These are phyloP conservation scores for Lotmaria passim DNA, from an alignment of 208 protist species.

Conservation along the genomic window DNA sequence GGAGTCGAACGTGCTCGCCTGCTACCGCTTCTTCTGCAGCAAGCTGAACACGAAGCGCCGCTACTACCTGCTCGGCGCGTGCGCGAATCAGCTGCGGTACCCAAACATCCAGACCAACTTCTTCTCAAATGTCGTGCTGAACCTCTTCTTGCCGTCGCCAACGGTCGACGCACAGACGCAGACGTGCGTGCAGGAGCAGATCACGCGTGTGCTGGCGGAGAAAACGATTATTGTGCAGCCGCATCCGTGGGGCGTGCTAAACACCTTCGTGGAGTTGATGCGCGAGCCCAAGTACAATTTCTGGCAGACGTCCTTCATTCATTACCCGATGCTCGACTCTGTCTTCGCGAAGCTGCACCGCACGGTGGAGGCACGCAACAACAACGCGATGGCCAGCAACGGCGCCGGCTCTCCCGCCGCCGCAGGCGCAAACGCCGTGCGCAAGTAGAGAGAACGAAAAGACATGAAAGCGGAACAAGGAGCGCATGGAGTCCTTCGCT, in stretches of 20 bases:
- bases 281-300: slow-evolving; percentile 95
- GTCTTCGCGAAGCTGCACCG: slow-evolving; percentile 95
- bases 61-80: slow-evolving; percentile 97
- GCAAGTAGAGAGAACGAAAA: background rate
- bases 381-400: slow-evolving; percentile 30
- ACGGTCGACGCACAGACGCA: slow-evolving; percentile 57
- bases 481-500: too few relatives aligned
- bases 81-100: slow-evolving; percentile 99
- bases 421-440: slow-evolving; percentile 15
- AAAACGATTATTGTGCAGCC: slow-evolving; percentile 98
- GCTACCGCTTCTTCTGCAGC: slow-evolving; percentile 94
- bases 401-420: slow-evolving; percentile 26
- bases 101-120: slow-evolving; percentile 99
- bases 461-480: slow-evolving; percentile 5
- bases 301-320: slow-evolving; percentile 96
- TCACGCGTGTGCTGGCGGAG: slow-evolving; percentile 96
- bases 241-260: slow-evolving; percentile 99
- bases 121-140: slow-evolving; percentile 97
- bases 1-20: slow-evolving; percentile 92
- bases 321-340: slow-evolving; percentile 72
- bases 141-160: slow-evolving; percentile 93
- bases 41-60: slow-evolving; percentile 93
- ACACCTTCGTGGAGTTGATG: slow-evolving; percentile 99
- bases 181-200: slow-evolving; percentile 97
- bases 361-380: slow-evolving; percentile 59